Evolutionary conservation across 2,329 filamentous ascomycete genomes (phyloP).

Genomic region (Lachnellula subtilissima): DNA sequence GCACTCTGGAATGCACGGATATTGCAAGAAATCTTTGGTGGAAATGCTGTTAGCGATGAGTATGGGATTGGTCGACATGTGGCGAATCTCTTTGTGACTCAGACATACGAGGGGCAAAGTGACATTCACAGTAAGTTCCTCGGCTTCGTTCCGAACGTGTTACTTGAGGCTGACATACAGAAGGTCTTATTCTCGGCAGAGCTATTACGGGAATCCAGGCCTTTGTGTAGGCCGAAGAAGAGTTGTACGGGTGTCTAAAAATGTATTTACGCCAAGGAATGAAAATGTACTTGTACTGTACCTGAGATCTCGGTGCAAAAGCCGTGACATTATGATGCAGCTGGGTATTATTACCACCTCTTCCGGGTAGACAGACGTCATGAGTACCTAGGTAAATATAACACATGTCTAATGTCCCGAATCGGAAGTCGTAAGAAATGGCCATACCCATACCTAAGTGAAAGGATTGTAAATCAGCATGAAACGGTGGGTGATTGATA

Average conservation of each 20-base stretch:
- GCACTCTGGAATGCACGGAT: slow-evolving; percentile 74
- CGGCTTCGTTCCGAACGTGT: background rate
- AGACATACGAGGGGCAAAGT: slow-evolving; percentile 97
- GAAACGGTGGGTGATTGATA: too few species aligned
- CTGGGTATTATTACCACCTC: too few species aligned
- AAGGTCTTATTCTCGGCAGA: slow-evolving; percentile 63
- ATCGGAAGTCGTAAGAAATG: too few species aligned
- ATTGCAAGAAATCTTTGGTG: slow-evolving; percentile 93
- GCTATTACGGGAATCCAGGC: slow-evolving; percentile 74
- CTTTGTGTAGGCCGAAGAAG: slow-evolving; percentile 51
- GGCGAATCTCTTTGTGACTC: slow-evolving; percentile 91
- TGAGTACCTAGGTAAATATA: too few species aligned
- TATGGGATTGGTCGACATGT: slow-evolving; percentile 94
- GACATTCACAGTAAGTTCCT: slow-evolving; percentile 66
- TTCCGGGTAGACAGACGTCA: too few species aligned
- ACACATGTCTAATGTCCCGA: too few species aligned
- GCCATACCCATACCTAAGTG: too few species aligned
- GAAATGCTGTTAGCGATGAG: slow-evolving; percentile 97
- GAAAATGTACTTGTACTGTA: background rate
- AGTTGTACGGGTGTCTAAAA: slow-evolving; percentile 3
- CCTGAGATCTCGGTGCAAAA: background rate
- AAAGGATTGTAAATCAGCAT: too few species aligned
- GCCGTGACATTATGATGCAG: too few species aligned
- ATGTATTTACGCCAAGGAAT: background rate
- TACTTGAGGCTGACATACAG: slow-evolving; percentile 26